Evolutionary conservation across 2,329 filamentous ascomycete species (phyloP), one percentile per base, ranked within the genome.

Genomic region (Calonectria fujianensis): DNA sequence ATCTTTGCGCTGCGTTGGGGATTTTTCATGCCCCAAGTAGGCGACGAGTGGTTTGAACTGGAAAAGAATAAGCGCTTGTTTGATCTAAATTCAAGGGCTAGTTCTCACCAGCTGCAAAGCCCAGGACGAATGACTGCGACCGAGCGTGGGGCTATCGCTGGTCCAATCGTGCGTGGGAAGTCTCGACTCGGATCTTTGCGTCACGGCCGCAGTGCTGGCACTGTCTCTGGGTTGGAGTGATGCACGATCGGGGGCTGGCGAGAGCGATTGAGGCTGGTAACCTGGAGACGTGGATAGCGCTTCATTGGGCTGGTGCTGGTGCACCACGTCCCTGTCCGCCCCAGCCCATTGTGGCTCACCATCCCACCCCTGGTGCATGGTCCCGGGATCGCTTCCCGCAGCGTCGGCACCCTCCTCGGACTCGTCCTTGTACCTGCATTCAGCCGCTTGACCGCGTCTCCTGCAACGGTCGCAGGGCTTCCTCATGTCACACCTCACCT

Each of bases 341-440:
- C 2, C 51, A 11, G 51, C 29, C 51, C 51, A 54, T 32, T 54
- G 51, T 54, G 51, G 51, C 51, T 54, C 51, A 32, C 4, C 54
- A 61, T 61, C 54, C 54, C 54, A 61, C 5, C 32, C 32, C 54
- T 39, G 52, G 20, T 61, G 32, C 11, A 4, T 18, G 16, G 51
- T 54, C 8, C 16, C 9, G 52, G 51, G 27, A 54, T 54, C 51
- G 18, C 27, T 37, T 24, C 6, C 54, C 32, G 18, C 29, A 11
- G 20, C n/a, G 11, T 24, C n/a, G 54, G 54, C 37, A 37, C 16
- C 20, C 13, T 10, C 57, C 16, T 61, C 57, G 14, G 35, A 27
- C n/a, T 61, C 57, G 24, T 61, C 35, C 24, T 61, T 61, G 57
- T 61, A 61, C 57, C 57, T 61, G 57, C 57, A 61, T 61, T 61